Base-by-base conservation (phyloP, 345 rosid species). In the Eucalyptus curtisii region DNA sequence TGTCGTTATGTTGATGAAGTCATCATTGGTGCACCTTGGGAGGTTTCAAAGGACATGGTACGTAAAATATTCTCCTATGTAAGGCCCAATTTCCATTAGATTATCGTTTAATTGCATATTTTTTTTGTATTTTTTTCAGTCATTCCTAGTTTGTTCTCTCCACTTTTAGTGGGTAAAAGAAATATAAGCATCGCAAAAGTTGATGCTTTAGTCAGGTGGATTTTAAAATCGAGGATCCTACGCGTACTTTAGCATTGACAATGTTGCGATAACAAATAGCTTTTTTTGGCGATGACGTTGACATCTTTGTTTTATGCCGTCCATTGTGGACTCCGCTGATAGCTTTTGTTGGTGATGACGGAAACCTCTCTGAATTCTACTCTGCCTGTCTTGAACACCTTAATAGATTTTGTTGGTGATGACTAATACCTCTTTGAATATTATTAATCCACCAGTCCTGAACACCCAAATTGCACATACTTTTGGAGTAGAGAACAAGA, bases 1-100 rank as follows among this genome's bases (percentile, higher is more conserved):
- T 97, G 98, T 88, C 98, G 98, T 87, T 97, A 96, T 91, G 99
- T 97, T 88, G 99, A 97, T 92, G 99, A 97, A 93, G 96, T 97
- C 90, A 96, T 97, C 90, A 97, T 97, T 79, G 99, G 99, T 88
- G 98, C 99, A 81, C 99, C 99, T 86, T 96, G 96, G 99, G 98
- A 95, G 93, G 93, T 97, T 82, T 92, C 99, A 4, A 95, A 86
- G 92, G 99, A 97, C 92, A 94, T 96, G 96, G 99, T 97, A 49
- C 87, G 96, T 90, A 45, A 33, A 17, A 86, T 84, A 48, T 42
- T 25, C 82, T 49, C 49, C 59, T 13, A 64, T 19, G 20, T 25
- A 45, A 45, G 48, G 44, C 14, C 55, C 31, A 37, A 53, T 61
- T 61, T 49, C 37, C 42, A 19, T 86, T 86, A n/a, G 24, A 31